Conservation (phyloP, 768 basidiomycete species). For the Tricholoma bakamatsutake region DNA sequence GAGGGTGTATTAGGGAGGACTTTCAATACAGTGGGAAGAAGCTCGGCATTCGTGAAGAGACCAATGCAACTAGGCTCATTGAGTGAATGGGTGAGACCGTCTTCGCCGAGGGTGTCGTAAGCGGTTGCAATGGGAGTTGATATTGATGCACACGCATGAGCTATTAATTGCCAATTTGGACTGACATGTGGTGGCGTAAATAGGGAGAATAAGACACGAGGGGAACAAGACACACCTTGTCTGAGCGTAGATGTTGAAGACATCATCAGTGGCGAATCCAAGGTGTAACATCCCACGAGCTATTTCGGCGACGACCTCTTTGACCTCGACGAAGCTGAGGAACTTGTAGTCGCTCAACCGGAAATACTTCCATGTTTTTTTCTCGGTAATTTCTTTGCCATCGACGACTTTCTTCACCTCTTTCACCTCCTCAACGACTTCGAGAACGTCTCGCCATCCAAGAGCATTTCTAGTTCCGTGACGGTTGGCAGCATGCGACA, state of each 20-base stretch:
- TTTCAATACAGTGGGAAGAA: slow-evolving; percentile 71
- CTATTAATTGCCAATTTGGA: slow-evolving; percentile 83
- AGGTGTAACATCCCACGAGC: slow-evolving; percentile 70
- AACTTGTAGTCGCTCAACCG: slow-evolving; percentile 88
- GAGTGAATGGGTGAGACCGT: slow-evolving; percentile 84
- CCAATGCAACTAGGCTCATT: slow-evolving; percentile 76
- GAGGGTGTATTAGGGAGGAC: slow-evolving; percentile 70
- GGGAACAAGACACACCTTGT: slow-evolving; percentile 53
- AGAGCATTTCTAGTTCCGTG: slow-evolving; percentile 72
- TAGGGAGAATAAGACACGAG: slow-evolving; percentile 2
- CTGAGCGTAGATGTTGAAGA: slow-evolving; percentile 87
- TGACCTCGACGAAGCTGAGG: slow-evolving; percentile 65
- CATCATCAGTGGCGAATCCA: slow-evolving; percentile 58
- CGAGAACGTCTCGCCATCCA: slow-evolving; percentile 72
- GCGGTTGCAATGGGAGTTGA: slow-evolving; percentile 86
- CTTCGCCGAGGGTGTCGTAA: slow-evolving; percentile 91
- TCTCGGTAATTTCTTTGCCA: slow-evolving; percentile 80
- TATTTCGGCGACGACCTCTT: slow-evolving; percentile 56
- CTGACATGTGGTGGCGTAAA: slow-evolving; percentile 29
- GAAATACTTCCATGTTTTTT: slow-evolving; percentile 96
- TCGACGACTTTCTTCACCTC: slow-evolving; percentile 78
- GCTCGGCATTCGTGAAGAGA: slow-evolving; percentile 89
- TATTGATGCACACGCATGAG: slow-evolving; percentile 75
- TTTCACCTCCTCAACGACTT: slow-evolving; percentile 80
- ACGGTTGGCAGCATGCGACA: slow-evolving; percentile 66